Percentiles rank a stretch among this genome's conserved stretches.
Evolutionary conservation across 345 rosid species (phyloP).

Genomic region (Aquilaria sinensis): DNA sequence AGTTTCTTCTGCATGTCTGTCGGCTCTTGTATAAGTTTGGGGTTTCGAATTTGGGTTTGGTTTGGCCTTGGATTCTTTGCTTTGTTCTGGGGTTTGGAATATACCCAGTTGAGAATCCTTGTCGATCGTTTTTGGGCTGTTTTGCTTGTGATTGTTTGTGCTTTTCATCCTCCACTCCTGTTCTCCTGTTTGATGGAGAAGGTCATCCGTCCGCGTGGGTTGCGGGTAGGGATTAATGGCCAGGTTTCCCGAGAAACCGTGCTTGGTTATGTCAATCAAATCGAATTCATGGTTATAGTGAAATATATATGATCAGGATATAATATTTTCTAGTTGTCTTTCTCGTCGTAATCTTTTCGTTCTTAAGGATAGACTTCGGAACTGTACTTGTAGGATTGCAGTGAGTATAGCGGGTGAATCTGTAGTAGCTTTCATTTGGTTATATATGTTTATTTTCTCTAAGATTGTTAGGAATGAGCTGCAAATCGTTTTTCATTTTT

Average conservation of each 20-base stretch:
- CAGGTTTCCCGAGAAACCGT: not conserved
- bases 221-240: slow-evolving; percentile 26
- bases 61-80: not conserved
- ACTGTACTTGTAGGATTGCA: too few relatives aligned
- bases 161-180: not conserved
- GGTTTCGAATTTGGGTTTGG: not conserved
- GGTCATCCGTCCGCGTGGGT: slow-evolving; percentile 24
- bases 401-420: too few relatives aligned
- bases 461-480: too few relatives aligned
- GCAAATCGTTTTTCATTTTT: too few relatives aligned
- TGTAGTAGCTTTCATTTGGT: too few relatives aligned
- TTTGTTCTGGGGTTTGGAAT: not conserved
- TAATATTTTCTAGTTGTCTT: too few relatives aligned
- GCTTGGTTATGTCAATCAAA: too few relatives aligned
- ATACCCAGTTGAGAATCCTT: not conserved
- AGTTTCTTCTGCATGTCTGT: not conserved
- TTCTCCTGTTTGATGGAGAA: slow-evolving; percentile 26
- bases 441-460: too few relatives aligned
- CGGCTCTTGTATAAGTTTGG: slow-evolving; percentile 1
- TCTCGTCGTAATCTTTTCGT: too few relatives aligned
- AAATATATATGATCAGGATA: too few relatives aligned
- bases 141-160: not conserved
- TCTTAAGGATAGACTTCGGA: too few relatives aligned
- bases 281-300: too few relatives aligned
- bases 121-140: slow-evolving; percentile 3